Percentiles rank a stretch among this genome's conserved stretches.
These are phyloP conservation scores for Hansenula lynferdii DNA, from an alignment of 1,139 yeast species.

Conservation along the genomic window DNA sequence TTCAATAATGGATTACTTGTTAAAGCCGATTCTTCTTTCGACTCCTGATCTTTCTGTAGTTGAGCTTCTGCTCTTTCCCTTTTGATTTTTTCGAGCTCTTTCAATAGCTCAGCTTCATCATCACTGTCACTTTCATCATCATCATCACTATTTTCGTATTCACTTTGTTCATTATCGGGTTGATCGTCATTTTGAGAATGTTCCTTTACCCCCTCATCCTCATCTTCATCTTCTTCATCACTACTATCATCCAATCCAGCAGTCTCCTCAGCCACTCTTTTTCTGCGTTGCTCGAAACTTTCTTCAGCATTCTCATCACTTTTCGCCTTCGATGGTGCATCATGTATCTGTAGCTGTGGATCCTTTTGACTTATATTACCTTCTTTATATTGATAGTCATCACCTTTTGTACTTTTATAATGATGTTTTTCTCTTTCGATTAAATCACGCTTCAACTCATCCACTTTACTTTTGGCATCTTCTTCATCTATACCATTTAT, in stretches of 20 bases:
- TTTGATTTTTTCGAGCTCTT: slow-evolving; percentile 51
- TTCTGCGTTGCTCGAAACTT: slow-evolving; percentile 12
- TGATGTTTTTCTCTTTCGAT: slow-evolving; percentile 22
- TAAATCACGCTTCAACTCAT: slow-evolving; percentile 24
- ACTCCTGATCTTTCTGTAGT: slow-evolving; percentile 27
- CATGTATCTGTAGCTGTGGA: too few species aligned
- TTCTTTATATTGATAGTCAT: too few species aligned
- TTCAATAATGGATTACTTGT: slow-evolving; percentile 42
- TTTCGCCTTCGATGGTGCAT: not conserved
- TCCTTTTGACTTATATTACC: too few species aligned
- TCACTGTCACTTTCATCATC: slow-evolving; percentile 25
- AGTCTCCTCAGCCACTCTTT: slow-evolving; percentile 11
- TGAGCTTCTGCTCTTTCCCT: slow-evolving; percentile 35
- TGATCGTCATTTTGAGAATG: too few species aligned
- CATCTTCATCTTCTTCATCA: slow-evolving; percentile 12
- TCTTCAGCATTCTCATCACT: slow-evolving; percentile 11
- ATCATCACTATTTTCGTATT: too few species aligned
- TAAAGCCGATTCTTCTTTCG: slow-evolving; percentile 30
- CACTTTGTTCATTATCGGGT: too few species aligned
- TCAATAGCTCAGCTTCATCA: slow-evolving; percentile 36
- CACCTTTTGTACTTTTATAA: slow-evolving; percentile 4
- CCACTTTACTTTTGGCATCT: slow-evolving; percentile 16
- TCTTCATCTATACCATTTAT: slow-evolving; percentile 10
- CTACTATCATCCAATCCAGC: slow-evolving; percentile 19
- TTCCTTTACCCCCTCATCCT: too few species aligned